Evolutionary conservation across 2,329 filamentous ascomycete genomes (phyloP).

Genomic region (Sphaerulina vaccinii): DNA sequence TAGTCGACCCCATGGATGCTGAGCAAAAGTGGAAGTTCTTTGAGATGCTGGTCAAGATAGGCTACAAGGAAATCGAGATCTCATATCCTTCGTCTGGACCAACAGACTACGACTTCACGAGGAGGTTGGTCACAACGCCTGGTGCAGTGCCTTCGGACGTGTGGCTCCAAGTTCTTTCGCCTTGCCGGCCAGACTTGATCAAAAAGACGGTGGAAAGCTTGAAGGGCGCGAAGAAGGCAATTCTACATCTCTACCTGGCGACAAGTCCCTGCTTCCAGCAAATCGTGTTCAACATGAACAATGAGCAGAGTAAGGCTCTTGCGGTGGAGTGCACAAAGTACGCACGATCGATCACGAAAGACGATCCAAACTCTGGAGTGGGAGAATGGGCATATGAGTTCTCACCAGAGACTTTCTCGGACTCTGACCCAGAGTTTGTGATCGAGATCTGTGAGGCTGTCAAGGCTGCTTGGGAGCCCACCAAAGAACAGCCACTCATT

Average conservation of each 20-base stretch:
- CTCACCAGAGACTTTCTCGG: constrained; percentile 85
- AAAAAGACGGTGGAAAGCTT: constrained; percentile 83
- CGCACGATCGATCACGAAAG: constrained; percentile 86
- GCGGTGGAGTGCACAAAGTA: constrained; percentile 84
- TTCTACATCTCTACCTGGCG: constrained; percentile 93
- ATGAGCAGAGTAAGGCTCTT: constrained; percentile 76
- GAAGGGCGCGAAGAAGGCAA: constrained; percentile 85
- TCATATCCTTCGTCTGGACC: constrained; percentile 93
- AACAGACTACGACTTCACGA: constrained; percentile 94
- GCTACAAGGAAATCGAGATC: constrained; percentile 97
- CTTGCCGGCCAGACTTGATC: constrained; percentile 90
- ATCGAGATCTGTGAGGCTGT: constrained; percentile 86
- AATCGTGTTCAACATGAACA: constrained; percentile 83
- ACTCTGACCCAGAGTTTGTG: constrained; percentile 80
- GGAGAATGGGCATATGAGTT: constrained; percentile 80
- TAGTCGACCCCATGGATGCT: constrained; percentile 92
- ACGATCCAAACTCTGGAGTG: constrained; percentile 56
- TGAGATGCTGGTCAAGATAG: constrained; percentile 85
- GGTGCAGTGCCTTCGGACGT: constrained; percentile 84
- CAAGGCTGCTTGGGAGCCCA: constrained; percentile 88
- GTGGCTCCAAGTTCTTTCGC: constrained; percentile 85
- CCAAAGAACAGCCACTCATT: constrained; percentile 77
- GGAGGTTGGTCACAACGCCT: constrained; percentile 79
- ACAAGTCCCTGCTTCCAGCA: constrained; percentile 94
- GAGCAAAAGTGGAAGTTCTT: constrained; percentile 96